Percentiles rank a stretch among this genome's conserved stretches.
phyloP scores from a whole-genome alignment of 345 rosid species.

The Microcos paniculata region DNA sequence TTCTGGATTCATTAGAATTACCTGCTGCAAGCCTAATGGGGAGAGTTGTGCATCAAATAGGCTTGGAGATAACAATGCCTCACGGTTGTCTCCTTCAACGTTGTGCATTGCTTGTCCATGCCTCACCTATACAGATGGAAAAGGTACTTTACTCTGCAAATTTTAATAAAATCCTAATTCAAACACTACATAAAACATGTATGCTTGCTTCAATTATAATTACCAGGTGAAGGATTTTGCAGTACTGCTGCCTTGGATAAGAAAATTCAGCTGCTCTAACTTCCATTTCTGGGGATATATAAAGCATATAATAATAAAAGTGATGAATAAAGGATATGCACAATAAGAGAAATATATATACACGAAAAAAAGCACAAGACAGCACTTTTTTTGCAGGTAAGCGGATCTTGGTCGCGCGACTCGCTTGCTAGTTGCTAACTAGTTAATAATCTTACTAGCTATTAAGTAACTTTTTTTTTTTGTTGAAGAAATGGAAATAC shows the following conservation, averaged over 20 bases:
- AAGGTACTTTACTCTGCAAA: background rate
- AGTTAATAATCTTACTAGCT: too few relatives aligned
- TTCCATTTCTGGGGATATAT: slow-evolving; percentile 24
- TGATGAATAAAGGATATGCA: background rate
- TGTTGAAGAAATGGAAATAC: too few relatives aligned
- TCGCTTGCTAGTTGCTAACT: too few relatives aligned
- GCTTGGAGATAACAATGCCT: slow-evolving; percentile 40
- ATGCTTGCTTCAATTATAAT: background rate
- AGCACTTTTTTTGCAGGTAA: background rate
- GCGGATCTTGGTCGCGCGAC: too few relatives aligned
- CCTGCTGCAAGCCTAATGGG: slow-evolving; percentile 55
- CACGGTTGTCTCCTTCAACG: slow-evolving; percentile 44
- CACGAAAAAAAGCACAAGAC: background rate
- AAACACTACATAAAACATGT: too few relatives aligned
- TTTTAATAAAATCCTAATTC: background rate
- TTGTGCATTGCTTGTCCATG: slow-evolving; percentile 75
- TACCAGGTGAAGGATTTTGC: slow-evolving; percentile 62
- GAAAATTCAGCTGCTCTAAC: slow-evolving; percentile 20
- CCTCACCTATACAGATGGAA: slow-evolving; percentile 41
- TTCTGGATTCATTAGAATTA: background rate
- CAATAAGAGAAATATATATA: too few relatives aligned
- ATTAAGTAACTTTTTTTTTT: too few relatives aligned
- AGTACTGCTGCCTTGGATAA: slow-evolving; percentile 33
- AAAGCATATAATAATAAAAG: background rate
- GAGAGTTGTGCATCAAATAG: slow-evolving; percentile 63